phyloP scores from a whole-genome alignment of 352 stramenopile species.

The Phytophthora pisi region DNA sequence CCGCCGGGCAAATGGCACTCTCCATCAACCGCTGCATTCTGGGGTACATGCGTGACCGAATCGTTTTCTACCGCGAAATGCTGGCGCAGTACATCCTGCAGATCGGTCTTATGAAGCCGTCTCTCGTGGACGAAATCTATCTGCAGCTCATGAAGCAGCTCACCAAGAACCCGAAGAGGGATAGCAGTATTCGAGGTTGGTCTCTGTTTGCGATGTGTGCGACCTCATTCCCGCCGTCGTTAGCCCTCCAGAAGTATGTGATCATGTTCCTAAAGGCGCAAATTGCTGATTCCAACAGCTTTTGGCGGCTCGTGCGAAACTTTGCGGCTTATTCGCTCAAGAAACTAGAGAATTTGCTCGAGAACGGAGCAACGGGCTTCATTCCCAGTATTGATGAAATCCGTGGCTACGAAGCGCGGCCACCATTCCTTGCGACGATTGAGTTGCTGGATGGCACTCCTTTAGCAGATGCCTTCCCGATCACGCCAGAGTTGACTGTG shows the following conservation, averaged over 20 bases:
- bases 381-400: conserved; percentile 95
- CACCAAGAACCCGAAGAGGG: conserved; percentile 90
- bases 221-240: conserved; percentile 90
- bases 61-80: conserved; percentile 94
- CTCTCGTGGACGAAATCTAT: conserved; percentile 94
- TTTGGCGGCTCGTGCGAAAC: conserved; percentile 81
- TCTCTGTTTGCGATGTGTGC: conserved; percentile 94
- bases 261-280: conserved; percentile 91
- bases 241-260: conserved; percentile 90
- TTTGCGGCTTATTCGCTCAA: conserved; percentile 93
- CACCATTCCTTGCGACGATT: conserved; percentile 93
- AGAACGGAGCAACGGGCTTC: conserved; percentile 90
- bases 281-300: conserved; percentile 69
- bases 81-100: conserved; percentile 94
- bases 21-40: conserved; percentile 94
- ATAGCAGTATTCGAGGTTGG: conserved; percentile 92
- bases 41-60: conserved; percentile 95
- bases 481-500: conserved; percentile 93
- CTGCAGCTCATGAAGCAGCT: conserved; percentile 95
- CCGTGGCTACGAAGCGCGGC: conserved; percentile 91
- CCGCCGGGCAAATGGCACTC: conserved; percentile 58
- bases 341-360: conserved; percentile 91
- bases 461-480: conserved; percentile 90
- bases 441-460: conserved; percentile 93
- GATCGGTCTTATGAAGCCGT: conserved; percentile 86